A percentile compares a stretch with the other conserved stretches of the same genome.
Conservation (phyloP, 2,329 filamentous ascomycete genomes). For the Phaeomoniella chlamydospora region DNA sequence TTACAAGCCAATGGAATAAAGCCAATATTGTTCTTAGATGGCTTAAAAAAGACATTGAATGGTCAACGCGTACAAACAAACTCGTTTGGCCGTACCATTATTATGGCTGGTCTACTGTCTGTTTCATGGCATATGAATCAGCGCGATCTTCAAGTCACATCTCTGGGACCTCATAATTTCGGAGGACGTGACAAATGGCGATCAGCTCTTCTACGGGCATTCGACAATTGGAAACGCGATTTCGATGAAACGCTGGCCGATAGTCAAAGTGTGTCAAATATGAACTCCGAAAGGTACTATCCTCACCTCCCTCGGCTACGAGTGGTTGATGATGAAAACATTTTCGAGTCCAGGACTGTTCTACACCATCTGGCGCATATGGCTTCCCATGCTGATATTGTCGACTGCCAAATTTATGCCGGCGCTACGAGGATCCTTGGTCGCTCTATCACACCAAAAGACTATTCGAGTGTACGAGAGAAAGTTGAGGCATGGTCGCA, state of each 20-base stretch:
- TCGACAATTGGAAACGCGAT: slow-evolving; percentile 85
- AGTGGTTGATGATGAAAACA: slow-evolving; percentile 45
- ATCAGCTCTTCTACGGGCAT: slow-evolving; percentile 67
- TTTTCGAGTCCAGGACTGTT: slow-evolving; percentile 79
- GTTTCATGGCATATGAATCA: slow-evolving; percentile 98
- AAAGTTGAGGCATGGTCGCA: slow-evolving; percentile 87
- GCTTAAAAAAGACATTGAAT: slow-evolving; percentile 76
- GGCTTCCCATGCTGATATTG: slow-evolving; percentile 93
- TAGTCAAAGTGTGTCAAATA: slow-evolving; percentile 23
- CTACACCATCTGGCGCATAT: slow-evolving; percentile 91
- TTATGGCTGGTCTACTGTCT: slow-evolving; percentile 87
- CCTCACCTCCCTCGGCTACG: slow-evolving; percentile 17
- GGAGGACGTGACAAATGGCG: slow-evolving; percentile 89
- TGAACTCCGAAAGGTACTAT: slow-evolving; percentile 21
- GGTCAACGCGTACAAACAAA: slow-evolving; percentile 80
- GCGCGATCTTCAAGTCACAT: slow-evolving; percentile 80
- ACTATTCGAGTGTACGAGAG: slow-evolving; percentile 64
- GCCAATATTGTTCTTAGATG: slow-evolving; percentile 76
- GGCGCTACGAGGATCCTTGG: slow-evolving; percentile 74
- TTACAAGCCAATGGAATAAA: slow-evolving; percentile 70
- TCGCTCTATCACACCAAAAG: slow-evolving; percentile 66
- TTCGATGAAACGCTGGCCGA: slow-evolving; percentile 71
- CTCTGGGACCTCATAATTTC: slow-evolving; percentile 55
- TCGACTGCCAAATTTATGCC: slow-evolving; percentile 95
- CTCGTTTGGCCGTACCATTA: slow-evolving; percentile 77